phyloP scores from a whole-genome alignment of 768 basidiomycete species.

The Hortiboletus campestris region DNA sequence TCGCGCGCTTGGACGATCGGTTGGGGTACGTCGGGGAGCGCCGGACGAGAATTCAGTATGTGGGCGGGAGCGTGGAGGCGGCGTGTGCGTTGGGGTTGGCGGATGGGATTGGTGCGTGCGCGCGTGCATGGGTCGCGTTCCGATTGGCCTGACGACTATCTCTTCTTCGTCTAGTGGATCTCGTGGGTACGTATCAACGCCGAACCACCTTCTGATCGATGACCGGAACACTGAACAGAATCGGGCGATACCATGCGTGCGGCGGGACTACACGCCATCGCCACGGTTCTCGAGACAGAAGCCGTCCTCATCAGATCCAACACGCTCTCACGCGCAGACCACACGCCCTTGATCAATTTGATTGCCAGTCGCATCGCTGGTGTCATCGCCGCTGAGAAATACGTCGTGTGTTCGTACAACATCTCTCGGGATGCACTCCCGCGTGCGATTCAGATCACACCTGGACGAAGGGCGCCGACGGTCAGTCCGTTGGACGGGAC shows the following conservation, averaged over 20 bases:
- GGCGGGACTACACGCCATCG: slow-evolving; percentile 91
- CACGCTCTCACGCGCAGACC: slow-evolving; percentile 57
- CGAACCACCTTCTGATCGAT: neutral
- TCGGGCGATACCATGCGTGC: slow-evolving; percentile 99
- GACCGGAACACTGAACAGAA: slow-evolving; percentile 47
- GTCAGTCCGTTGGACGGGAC: slow-evolving; percentile 79
- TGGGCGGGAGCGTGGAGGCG: slow-evolving; percentile 97
- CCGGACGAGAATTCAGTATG: slow-evolving; percentile 86
- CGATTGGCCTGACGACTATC: neutral
- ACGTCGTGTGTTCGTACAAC: slow-evolving; percentile 93
- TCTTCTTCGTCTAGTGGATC: slow-evolving; percentile 62
- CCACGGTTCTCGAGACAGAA: slow-evolving; percentile 81
- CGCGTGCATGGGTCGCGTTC: neutral
- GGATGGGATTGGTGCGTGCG: slow-evolving; percentile 84
- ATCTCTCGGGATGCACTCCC: slow-evolving; percentile 62
- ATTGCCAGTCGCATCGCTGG: slow-evolving; percentile 89
- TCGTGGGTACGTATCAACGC: slow-evolving; percentile 71
- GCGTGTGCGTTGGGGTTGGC: slow-evolving; percentile 95
- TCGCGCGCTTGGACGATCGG: slow-evolving; percentile 59
- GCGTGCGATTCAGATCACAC: slow-evolving; percentile 70
- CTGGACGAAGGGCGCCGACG: slow-evolving; percentile 87
- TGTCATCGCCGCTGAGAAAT: slow-evolving; percentile 83
- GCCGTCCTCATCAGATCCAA: slow-evolving; percentile 90
- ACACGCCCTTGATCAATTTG: slow-evolving; percentile 66
- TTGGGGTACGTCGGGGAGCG: slow-evolving; percentile 50